Percentiles rank a stretch among this genome's conserved stretches.
Evolutionary conservation across 2,329 filamentous ascomycete species (phyloP).

Genomic region (Penicillium sp.): DNA sequence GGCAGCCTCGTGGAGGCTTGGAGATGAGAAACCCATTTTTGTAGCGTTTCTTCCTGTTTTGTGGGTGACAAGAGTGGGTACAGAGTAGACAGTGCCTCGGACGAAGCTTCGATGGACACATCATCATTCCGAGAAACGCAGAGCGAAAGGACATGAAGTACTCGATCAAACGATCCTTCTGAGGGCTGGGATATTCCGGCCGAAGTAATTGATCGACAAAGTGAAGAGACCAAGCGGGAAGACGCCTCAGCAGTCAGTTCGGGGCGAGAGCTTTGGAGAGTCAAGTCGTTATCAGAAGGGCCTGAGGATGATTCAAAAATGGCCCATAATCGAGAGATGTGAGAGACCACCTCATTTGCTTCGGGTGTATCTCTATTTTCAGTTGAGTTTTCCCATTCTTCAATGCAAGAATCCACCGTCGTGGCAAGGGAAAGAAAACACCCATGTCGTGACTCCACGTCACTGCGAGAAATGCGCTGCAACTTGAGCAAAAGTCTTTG

Average conservation of each 20-base stretch:
- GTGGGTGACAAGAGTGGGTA: constrained; percentile 33
- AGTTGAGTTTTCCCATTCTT: constrained; percentile 11
- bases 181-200: constrained; percentile 15
- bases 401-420: constrained; percentile 32
- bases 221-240: constrained; percentile 36
- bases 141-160: constrained; percentile 33
- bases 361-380: constrained; percentile 20
- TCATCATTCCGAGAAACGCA: constrained; percentile 40
- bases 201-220: constrained; percentile 26
- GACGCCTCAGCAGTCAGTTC: constrained; percentile 41
- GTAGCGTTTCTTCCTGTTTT: constrained; percentile 33
- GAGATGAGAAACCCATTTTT: constrained; percentile 39
- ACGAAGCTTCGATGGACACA: constrained; percentile 37
- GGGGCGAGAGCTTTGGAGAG: constrained; percentile 36
- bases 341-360: constrained; percentile 22
- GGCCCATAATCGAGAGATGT: constrained; percentile 35
- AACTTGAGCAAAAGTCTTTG: constrained; percentile 32
- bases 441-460: constrained; percentile 42
- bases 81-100: constrained; percentile 36
- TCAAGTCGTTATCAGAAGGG: constrained; percentile 37
- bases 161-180: constrained; percentile 24
- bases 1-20: constrained; percentile 33
- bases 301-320: constrained; percentile 32
- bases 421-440: constrained; percentile 40
- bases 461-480: constrained; percentile 35